These are phyloP conservation scores for Carex myosuroides DNA, from an alignment of 176 grass and related monocot genomes.

Conservation along the genomic window DNA sequence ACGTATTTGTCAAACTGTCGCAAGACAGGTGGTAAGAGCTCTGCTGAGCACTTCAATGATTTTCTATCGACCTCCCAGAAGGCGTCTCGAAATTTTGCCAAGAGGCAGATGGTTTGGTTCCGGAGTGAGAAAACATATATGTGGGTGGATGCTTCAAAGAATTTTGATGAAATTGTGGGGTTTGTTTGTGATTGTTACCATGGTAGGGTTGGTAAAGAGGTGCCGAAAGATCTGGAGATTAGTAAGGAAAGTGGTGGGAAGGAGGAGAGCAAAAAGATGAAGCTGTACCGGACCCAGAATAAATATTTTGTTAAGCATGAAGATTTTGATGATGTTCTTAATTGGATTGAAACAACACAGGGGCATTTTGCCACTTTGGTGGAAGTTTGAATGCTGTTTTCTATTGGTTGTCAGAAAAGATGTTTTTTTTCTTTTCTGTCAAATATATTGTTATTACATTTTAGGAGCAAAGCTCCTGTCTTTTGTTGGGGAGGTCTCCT, in stretches of 20 bases:
- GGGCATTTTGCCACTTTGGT: background rate
- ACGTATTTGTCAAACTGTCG: constrained; percentile 62
- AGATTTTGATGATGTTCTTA: constrained; percentile 40
- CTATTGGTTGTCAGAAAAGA: background rate
- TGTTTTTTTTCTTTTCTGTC: background rate
- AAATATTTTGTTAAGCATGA: constrained; percentile 50
- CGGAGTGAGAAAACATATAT: constrained; percentile 64
- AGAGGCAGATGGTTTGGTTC: constrained; percentile 79
- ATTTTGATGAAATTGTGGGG: constrained; percentile 44
- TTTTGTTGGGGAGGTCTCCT: background rate
- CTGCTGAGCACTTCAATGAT: constrained; percentile 32
- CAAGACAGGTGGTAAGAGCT: constrained; percentile 51
- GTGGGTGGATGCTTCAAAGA: constrained; percentile 56
- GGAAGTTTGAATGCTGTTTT: background rate
- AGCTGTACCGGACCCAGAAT: constrained; percentile 48
- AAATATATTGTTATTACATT: background rate
- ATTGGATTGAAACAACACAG: constrained; percentile 68
- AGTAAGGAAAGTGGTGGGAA: constrained; percentile 39
- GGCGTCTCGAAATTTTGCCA: constrained; percentile 68
- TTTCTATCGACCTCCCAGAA: constrained; percentile 62
- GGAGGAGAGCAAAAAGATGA: constrained; percentile 36
- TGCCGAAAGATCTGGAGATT: constrained; percentile 58
- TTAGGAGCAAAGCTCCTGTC: background rate
- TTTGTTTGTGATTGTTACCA: constrained; percentile 58
- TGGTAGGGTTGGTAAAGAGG: constrained; percentile 10